These are phyloP conservation scores for Acanthamoeba lenticulata DNA, from an alignment of 208 protist genomes.

Conservation along the genomic window DNA sequence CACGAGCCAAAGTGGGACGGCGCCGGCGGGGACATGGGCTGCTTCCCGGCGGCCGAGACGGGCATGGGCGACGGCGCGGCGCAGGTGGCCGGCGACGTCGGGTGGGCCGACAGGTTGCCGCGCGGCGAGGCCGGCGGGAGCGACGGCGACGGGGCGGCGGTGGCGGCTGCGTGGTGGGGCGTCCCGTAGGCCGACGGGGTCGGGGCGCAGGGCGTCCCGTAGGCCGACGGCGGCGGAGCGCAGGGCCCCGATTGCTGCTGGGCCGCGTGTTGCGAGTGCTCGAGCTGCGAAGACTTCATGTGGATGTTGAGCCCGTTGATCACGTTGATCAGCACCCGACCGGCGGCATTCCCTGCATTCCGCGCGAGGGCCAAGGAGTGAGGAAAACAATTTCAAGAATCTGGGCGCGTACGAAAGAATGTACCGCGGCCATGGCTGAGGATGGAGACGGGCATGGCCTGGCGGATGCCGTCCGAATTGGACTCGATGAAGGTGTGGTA, in stretches of 20 bases:
- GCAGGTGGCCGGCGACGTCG: background rate
- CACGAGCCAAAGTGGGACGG: background rate
- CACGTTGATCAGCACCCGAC: background rate
- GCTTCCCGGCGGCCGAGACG: background rate
- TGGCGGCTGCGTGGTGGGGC: too few relatives aligned
- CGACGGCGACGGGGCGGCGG: too few relatives aligned
- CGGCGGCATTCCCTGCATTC: background rate
- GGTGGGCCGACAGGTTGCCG: background rate
- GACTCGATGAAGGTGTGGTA: slow-evolving; percentile 30
- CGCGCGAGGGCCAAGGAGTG: background rate
- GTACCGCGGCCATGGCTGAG: background rate
- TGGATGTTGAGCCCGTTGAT: slow-evolving; percentile 35
- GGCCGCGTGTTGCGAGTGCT: slow-evolving; percentile 2
- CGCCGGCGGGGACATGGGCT: background rate
- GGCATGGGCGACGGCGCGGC: background rate
- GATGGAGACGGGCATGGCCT: slow-evolving; percentile 15
- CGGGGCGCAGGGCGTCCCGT: background rate
- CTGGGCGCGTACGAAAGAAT: background rate
- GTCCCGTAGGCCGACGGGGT: background rate
- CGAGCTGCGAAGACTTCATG: slow-evolving; percentile 38
- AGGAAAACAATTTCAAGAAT: background rate
- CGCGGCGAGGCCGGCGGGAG: background rate
- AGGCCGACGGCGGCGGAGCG: background rate
- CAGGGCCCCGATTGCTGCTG: background rate
- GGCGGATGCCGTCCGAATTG: background rate